Base-by-base conservation (phyloP, 305 asterid species). In the Withania somnifera region DNA sequence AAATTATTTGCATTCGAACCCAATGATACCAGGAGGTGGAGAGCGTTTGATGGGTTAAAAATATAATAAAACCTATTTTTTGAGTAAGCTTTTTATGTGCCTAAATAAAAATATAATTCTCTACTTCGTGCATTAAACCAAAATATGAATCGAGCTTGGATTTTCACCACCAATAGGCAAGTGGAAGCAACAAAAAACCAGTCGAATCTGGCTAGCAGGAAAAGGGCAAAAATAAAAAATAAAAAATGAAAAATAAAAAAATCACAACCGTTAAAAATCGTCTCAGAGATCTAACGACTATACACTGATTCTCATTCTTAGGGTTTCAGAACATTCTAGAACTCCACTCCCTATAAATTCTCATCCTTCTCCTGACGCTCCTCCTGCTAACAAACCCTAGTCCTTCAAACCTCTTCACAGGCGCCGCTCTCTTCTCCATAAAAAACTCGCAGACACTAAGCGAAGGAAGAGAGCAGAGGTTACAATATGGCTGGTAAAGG, bases 401-500 rank as follows among this genome's bases (percentile, higher is more conserved):
- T 87, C 78, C 79, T 56, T 50, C 61, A 3, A 34, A 69, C 13
- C 71, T 42, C 11, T 24, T 13, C 28, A 30, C 30, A 47, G 6
- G 42, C 30, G 2, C 82, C 56, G 36, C 40, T 20, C 11, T 66
- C 9, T 57, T 1, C 9, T 15, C 26, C n/a, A n/a, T n/a, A n/a
- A 15, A 26, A 8, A 81, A 17, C 68, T 75, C 30, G 82, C 86
- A 79, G 81, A 58, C 84, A 56, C 81, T 19, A 32, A 34, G 38
- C 30, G 13, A 30, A 81, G 50, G 80, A 54, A n/a, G 52, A 15
- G 58, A 45, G 53, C 81, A 84, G 6, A 1, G 6, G 40, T 36
- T 3, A 34, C 38, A 34, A 34, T 34, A 92, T 93, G 98, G 91
- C 95, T 2, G 94, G 94, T 3, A 93, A 93, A 57, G 97, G 97